Percentiles rank a stretch among this genome's conserved stretches.
Conservation (phyloP, 164 flowering plant genomes). For the Chimonanthus praecox region DNA sequence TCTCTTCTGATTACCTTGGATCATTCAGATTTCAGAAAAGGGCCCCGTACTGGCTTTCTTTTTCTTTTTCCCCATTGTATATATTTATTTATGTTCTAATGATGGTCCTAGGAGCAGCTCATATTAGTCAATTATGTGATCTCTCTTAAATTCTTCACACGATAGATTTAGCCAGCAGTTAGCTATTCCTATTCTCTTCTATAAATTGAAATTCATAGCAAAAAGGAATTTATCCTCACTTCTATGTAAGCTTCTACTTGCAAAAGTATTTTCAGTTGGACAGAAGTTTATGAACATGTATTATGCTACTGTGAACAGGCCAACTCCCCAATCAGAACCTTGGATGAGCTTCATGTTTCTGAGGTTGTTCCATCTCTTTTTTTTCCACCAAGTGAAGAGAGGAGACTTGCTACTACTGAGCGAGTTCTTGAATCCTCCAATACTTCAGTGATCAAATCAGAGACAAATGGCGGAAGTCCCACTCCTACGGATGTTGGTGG, state of each 20-base stretch:
- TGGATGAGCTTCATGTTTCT: conserved; percentile 72
- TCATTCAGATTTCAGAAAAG: too few relatives aligned
- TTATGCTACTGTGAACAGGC: conserved; percentile 43
- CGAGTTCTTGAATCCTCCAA: conserved; percentile 13
- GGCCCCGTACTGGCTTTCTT: too few relatives aligned
- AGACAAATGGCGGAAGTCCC: conserved; percentile 8
- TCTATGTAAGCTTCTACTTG: too few relatives aligned
- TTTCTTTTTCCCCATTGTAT: background rate
- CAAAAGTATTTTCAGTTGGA: background rate
- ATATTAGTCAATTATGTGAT: too few relatives aligned
- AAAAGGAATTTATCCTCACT: too few relatives aligned
- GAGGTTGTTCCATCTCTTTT: conserved; percentile 57
- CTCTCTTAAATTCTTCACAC: background rate
- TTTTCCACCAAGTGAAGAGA: conserved; percentile 58
- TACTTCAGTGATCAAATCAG: conserved; percentile 15
- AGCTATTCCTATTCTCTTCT: too few relatives aligned
- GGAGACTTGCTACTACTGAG: conserved; percentile 18
- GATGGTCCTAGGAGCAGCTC: background rate
- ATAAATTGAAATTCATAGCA: too few relatives aligned
- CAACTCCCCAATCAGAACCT: conserved; percentile 78
- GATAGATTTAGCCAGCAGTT: background rate
- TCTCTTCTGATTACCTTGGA: background rate
- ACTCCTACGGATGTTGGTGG: conserved; percentile 7
- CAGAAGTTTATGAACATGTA: background rate
- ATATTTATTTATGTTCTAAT: too few relatives aligned